Percentiles rank a stretch among this genome's conserved stretches.
phyloP scores from a whole-genome alignment of 257 asterid species.

The Solanum tacnaense region DNA sequence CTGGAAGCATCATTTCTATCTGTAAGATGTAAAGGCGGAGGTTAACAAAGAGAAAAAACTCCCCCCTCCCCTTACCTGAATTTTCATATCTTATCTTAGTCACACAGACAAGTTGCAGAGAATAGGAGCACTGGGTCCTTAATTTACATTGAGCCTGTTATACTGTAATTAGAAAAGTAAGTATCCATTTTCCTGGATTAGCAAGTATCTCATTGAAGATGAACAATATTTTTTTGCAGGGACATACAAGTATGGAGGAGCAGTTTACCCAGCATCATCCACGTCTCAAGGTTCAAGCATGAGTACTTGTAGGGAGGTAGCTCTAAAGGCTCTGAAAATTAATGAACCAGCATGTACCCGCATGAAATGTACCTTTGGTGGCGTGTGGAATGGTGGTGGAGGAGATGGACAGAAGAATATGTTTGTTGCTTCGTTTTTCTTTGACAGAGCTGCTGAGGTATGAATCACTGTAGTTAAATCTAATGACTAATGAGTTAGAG shows the following conservation, averaged over 20 bases:
- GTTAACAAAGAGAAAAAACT: background rate
- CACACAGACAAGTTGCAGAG: background rate
- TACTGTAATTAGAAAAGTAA: background rate
- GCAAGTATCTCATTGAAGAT: background rate
- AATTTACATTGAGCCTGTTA: background rate
- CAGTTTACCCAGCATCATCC: slow-evolving; percentile 45
- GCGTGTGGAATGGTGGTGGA: slow-evolving; percentile 97
- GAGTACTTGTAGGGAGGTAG: slow-evolving; percentile 54
- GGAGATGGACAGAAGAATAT: slow-evolving; percentile 94
- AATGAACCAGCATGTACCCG: slow-evolving; percentile 76
- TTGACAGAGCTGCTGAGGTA: slow-evolving; percentile 98
- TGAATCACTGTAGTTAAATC: background rate
- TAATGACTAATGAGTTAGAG: background rate
- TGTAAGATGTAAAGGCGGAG: background rate
- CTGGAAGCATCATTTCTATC: background rate
- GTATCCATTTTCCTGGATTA: background rate
- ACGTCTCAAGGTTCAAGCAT: slow-evolving; percentile 65
- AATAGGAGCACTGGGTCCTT: background rate
- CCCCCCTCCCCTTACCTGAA: background rate
- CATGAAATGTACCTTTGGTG: slow-evolving; percentile 99
- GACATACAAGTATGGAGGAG: slow-evolving; percentile 70
- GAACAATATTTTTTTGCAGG: slow-evolving; percentile 26
- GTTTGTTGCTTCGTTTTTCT: slow-evolving; percentile 91
- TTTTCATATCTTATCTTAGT: background rate
- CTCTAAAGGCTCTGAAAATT: slow-evolving; percentile 67